phyloP scores from a whole-genome alignment of 306 rosid species.

The Gillenia trifoliata region DNA sequence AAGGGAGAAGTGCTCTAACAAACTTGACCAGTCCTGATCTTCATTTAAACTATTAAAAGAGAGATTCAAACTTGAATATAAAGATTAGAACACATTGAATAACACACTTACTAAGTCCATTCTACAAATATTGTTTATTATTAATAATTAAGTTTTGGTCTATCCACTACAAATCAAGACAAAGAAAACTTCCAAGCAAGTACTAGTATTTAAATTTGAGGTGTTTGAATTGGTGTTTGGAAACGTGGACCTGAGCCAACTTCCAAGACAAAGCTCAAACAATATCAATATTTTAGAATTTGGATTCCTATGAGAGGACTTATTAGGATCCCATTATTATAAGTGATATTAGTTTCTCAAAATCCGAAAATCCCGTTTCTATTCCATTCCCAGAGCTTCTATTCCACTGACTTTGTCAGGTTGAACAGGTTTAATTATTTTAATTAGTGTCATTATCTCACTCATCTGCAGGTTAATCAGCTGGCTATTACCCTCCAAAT shows the following conservation, averaged over 20 bases:
- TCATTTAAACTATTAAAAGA: background rate
- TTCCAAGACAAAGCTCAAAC: slow-evolving; percentile 51
- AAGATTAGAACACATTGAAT: too few relatives aligned
- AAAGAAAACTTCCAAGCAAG: slow-evolving; percentile 44
- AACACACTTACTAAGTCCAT: too few relatives aligned
- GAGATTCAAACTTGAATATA: background rate
- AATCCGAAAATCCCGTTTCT: slow-evolving; percentile 93
- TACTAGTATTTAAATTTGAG: slow-evolving; percentile 4
- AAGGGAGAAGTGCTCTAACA: too few relatives aligned
- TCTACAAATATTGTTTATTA: slow-evolving; percentile 23
- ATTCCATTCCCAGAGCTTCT: slow-evolving; percentile 99
- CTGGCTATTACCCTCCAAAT: slow-evolving; percentile 6
- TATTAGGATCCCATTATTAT: slow-evolving; percentile 21
- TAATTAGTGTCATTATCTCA: background rate
- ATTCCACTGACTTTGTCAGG: slow-evolving; percentile 91
- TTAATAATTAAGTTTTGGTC: slow-evolving; percentile 15
- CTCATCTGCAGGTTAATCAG: background rate
- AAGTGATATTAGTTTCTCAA: slow-evolving; percentile 50
- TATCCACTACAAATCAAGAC: slow-evolving; percentile 39
- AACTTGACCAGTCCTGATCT: too few relatives aligned
- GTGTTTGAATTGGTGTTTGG: slow-evolving; percentile 53
- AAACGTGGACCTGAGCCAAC: slow-evolving; percentile 60
- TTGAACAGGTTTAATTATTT: slow-evolving; percentile 11
- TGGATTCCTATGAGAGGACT: slow-evolving; percentile 30
- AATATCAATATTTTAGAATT: slow-evolving; percentile 9